phyloP scores from a whole-genome alignment of 495 filamentous ascomycete genomes.

The Hyaloscypha variabilis region DNA sequence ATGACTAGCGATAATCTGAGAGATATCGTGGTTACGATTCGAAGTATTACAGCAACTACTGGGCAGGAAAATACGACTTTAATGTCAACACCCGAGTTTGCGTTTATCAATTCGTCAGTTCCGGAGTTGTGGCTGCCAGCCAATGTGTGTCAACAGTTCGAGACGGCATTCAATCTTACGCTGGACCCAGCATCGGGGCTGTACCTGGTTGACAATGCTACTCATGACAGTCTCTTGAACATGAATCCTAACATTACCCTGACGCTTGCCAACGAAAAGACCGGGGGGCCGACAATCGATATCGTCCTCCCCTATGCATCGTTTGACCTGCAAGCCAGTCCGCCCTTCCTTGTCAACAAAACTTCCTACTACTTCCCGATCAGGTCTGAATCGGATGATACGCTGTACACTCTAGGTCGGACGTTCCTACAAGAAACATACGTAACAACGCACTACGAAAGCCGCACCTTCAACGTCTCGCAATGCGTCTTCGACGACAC shows the following conservation, averaged over 20 bases:
- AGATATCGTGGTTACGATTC: constrained; percentile 51
- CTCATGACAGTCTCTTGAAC: constrained; percentile 44
- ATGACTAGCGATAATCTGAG: constrained; percentile 51
- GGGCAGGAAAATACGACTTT: constrained; percentile 29
- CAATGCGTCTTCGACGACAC: constrained; percentile 40
- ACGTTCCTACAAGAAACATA: constrained; percentile 61
- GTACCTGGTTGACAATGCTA: constrained; percentile 52
- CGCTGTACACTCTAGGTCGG: constrained; percentile 57
- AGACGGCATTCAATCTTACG: constrained; percentile 51
- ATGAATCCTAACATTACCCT: constrained; percentile 55
- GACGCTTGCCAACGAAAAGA: constrained; percentile 43
- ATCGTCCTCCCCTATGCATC: constrained; percentile 55
- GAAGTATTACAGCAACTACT: constrained; percentile 43
- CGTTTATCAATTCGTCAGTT: constrained; percentile 56
- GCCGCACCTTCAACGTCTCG: constrained; percentile 47
- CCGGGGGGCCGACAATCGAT: constrained; percentile 44
- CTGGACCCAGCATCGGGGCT: constrained; percentile 45
- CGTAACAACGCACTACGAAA: constrained; percentile 49
- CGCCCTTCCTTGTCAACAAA: constrained; percentile 39
- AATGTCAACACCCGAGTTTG: constrained; percentile 38
- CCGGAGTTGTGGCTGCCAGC: constrained; percentile 58
- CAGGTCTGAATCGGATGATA: constrained; percentile 47
- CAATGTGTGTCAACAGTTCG: constrained; percentile 54
- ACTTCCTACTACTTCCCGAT: constrained; percentile 55
- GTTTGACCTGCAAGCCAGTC: constrained; percentile 50